Evolutionary conservation across 306 rosid genomes (phyloP), one percentile per base, ranked within the genome.

Genomic region (Gleditsia sinensis): DNA sequence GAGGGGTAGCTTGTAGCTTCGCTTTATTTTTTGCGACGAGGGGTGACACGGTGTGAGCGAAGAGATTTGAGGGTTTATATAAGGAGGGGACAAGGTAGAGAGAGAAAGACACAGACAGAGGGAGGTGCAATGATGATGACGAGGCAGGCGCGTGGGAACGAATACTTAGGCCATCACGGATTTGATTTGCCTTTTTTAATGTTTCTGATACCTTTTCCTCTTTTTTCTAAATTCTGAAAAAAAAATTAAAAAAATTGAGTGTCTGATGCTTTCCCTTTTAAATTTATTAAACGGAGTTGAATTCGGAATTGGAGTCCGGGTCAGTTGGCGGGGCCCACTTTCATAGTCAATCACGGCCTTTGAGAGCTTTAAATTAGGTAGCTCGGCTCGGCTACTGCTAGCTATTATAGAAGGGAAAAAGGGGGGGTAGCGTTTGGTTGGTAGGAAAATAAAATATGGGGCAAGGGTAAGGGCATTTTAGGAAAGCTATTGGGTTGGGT

Each of bases 141-240:
- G 86, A 83, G 74, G 68, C 75, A 76, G 91, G 97, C 96, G 96
- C 93, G 96, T 93, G 90, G 90, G 87, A 76, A 46, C 78, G 74
- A 84, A 80, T 84, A 70, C 91, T 58, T 81, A 28, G 85, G 68
- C 83, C 84, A 61, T 86, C 86, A 86, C 92, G 87, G 87, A 86
- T 80, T 9, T 78, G 72, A 75, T 86, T 85, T 80, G 69, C 82
- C 88, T 56, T 80, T 79, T 50, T 80, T 75, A 8, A 56, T 50
- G 20, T 78, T 63, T 68, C 75, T 33, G 72, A 17, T 16, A 3
- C 23, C 17, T 17, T 40, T 49, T 42, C 42, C 21, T 27, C 40
- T 21, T 40, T 50, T 72, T 74, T 45, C 60, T 34, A 27, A 12
- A 55, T 77, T 74, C 64, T 6, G 7, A 7, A 67, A 25, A n/a